A percentile compares a stretch with the other conserved stretches of the same genome.
phyloP scores from a whole-genome alignment of 2,329 filamentous ascomycete species.

The Passalora sequoiae region DNA sequence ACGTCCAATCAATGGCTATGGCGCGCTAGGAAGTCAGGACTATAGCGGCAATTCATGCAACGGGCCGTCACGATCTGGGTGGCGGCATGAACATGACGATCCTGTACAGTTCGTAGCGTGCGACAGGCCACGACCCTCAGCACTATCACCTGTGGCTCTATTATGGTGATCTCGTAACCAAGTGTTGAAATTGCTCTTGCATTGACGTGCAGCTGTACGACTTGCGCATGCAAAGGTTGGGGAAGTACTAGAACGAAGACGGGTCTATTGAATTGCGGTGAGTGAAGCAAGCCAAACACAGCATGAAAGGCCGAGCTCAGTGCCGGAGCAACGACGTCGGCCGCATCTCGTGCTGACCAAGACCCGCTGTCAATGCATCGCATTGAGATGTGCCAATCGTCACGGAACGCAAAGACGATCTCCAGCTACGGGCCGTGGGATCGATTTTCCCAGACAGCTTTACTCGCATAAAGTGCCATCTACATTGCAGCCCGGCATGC shows the following conservation, averaged over 20 bases:
- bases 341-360: conserved; percentile 8
- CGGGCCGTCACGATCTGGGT: conserved; percentile 2
- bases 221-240: conserved; percentile 15
- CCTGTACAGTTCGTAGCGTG: not conserved
- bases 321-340: conserved; percentile 10
- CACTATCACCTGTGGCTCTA: not conserved
- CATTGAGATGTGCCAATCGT: conserved; percentile 6
- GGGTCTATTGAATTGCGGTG: conserved; percentile 19
- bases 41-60: conserved; percentile 6
- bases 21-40: conserved; percentile 4
- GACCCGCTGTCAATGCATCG: conserved; percentile 13
- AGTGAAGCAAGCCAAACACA: too few relatives aligned
- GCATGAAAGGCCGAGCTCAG: conserved; percentile 6
- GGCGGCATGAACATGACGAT: conserved; percentile 4
- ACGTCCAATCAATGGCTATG: conserved; percentile 4
- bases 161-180: conserved; percentile 1
- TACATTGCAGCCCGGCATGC: not conserved
- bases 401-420: conserved; percentile 13
- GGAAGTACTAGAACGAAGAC: conserved; percentile 10
- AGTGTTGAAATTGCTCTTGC: conserved; percentile 10
- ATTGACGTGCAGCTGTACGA: conserved; percentile 13
- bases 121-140: not conserved
- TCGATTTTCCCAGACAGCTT: conserved; percentile 12
- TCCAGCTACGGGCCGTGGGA: conserved; percentile 16
- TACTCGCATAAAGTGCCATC: conserved; percentile 3